Percentiles rank a stretch among this genome's conserved stretches.
phyloP scores from a whole-genome alignment of 78 protist genomes.

The Isochrysis galbana region DNA sequence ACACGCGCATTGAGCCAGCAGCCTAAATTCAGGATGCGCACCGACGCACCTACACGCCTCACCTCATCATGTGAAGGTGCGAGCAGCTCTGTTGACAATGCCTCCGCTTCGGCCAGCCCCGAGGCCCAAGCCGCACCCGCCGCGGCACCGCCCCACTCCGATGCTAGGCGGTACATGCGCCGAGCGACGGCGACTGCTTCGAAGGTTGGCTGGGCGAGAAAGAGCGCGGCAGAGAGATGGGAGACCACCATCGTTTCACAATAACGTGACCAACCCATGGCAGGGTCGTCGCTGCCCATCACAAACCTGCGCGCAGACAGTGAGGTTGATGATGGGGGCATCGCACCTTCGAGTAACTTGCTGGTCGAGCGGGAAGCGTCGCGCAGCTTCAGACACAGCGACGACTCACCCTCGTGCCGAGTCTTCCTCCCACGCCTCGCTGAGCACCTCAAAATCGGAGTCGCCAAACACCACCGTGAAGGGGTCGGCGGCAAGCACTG shows the following conservation, averaged over 20 bases:
- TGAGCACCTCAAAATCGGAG: background rate
- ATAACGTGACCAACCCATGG: conserved; percentile 33
- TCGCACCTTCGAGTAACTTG: too few relatives aligned
- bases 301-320: background rate
- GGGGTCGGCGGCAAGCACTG: background rate
- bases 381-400: too few relatives aligned
- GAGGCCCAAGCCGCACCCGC: background rate
- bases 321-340: too few relatives aligned
- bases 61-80: background rate
- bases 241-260: background rate
- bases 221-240: background rate
- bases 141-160: background rate
- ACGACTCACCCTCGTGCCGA: background rate
- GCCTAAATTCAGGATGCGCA: background rate
- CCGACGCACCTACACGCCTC: background rate
- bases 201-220: background rate
- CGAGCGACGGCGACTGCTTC: background rate
- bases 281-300: conserved; percentile 16
- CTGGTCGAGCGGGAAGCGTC: too few relatives aligned
- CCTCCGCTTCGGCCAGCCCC: background rate
- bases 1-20: background rate
- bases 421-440: background rate
- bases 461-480: background rate
- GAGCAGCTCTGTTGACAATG: background rate
- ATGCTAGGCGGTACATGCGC: background rate